Base-by-base conservation (phyloP, 495 filamentous ascomycete species). In the Elaphomyces granulatus region DNA sequence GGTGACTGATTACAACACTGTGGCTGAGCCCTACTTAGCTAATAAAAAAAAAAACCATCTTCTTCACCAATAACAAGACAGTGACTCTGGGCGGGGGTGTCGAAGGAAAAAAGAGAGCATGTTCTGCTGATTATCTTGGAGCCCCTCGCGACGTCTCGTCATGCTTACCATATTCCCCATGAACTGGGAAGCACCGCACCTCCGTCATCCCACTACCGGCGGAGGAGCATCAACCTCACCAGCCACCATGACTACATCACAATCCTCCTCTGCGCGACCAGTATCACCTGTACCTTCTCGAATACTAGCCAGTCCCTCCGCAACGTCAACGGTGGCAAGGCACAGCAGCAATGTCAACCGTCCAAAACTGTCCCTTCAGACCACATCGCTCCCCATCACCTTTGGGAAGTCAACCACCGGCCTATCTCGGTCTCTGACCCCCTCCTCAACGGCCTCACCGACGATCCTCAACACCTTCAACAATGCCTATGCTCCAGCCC, bases 351-450 rank as follows among this genome's bases (percentile, higher is more conserved):
- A 67, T 63, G 44, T 55, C 17, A 77, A 73, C 55, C 67, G 79
- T 56, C 86, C 86, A 2, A 81, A 82, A 61, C 68, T 94, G 47
- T 81, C 80, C 39, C 72, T 94, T 26, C 81, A 92, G 62, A 94
- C 85, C 36, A 44, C 65, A 1, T 59, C 62, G 8, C 54, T 72
- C 1, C 62, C 67, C 17, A 54, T 56, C 10, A 64, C 68, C n/a
- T 72, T 70, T 39, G 70, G 73, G 46, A 67, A 58, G 18, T 71
- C 66, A 4, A 61, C 62, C 2, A 73, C 71, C 2, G 70, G 71
- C 21, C 55, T 80, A 40, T 70, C 68, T 17, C 56, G 77, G 36
- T 62, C 73, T 20, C 58, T 72, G 32, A 68, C 76, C 23, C 56
- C 77, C 2, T 68, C 80, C 31, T 64, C 80, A 14, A 72, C 72